Evolutionary conservation across 352 stramenopile genomes (phyloP), one percentile per base, ranked within the genome.

Genomic region (Blastocystis sp.): DNA sequence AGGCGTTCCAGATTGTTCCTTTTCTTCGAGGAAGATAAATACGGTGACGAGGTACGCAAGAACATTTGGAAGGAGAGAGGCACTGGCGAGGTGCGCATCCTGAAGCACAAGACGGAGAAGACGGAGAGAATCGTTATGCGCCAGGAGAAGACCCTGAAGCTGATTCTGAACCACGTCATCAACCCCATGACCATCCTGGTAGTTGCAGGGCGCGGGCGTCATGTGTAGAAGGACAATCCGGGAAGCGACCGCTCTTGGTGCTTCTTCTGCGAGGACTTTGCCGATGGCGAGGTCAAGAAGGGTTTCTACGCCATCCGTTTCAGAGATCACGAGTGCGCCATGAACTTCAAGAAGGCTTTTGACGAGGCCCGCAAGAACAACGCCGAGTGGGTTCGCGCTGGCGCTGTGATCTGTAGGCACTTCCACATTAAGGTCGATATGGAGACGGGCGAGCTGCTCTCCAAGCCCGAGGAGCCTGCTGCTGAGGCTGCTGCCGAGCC

Each of bases 71-170:
- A 93, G 90, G 93, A 96, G 89, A 93, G 93, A 88, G 93, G 93
- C 62, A 93, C 95, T 43, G 93, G 93, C 70, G 93, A 96, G 86
- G 92, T 94, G 80, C 93, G 93, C 82, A 95, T 96, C 90, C 90
- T 96, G 78, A 95, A 96, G 91, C 93, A 96, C 92, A 96, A 95
- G 92, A 93, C 95, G 88, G 91, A 93, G 90, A 91, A 94, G 86
- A 95, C 95, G 90, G 92, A 95, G 88, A 92, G 93, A 86, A 90
- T 95, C 88, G 90, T 96, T 28, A 96, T 96, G 93, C 92, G 93
- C 76, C 93, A 96, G 90, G 93, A 96, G 89, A 96, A 95, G 91
- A 96, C 93, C 70, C 92, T 95, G 90, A 96, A 96, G 92, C 94
- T 96, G 89, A 90, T 95, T 88, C 90, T 95, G 62, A 96, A 96